These are phyloP conservation scores for Solanum pinnatisectum DNA, from an alignment of 257 asterid species.

Conservation along the genomic window DNA sequence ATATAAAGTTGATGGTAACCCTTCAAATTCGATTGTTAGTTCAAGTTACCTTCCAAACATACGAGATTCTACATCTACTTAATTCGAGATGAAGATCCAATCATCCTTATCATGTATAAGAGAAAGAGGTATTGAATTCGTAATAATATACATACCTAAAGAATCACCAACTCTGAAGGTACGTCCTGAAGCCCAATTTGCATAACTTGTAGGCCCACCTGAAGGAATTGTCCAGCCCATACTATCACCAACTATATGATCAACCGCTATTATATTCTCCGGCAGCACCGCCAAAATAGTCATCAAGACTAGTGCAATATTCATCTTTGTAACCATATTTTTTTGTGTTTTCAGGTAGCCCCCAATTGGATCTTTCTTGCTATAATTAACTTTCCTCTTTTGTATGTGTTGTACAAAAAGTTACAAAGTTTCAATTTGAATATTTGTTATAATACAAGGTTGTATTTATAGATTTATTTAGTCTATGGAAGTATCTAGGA, in stretches of 20 bases:
- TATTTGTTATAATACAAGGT: background rate
- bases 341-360: slow-evolving; percentile 6
- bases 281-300: background rate
- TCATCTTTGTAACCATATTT: background rate
- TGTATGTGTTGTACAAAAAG: background rate
- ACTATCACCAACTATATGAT: slow-evolving; percentile 12
- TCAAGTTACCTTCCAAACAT: background rate
- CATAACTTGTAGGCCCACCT: slow-evolving; percentile 1
- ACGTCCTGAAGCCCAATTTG: slow-evolving; percentile 7
- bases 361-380: background rate
- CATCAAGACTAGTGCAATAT: background rate
- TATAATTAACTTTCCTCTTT: background rate
- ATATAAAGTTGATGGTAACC: no score
- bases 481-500: background rate
- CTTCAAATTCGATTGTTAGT: background rate
- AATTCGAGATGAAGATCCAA: no score
- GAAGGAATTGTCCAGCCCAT: slow-evolving; percentile 13
- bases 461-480: background rate
- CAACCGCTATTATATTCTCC: background rate
- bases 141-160: slow-evolving; percentile 2
- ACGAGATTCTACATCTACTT: background rate
- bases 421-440: background rate
- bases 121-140: background rate
- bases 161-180: slow-evolving; percentile 7
- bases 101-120: background rate